phyloP scores from a whole-genome alignment of 352 stramenopile species.

The Pythium folliculosum region DNA sequence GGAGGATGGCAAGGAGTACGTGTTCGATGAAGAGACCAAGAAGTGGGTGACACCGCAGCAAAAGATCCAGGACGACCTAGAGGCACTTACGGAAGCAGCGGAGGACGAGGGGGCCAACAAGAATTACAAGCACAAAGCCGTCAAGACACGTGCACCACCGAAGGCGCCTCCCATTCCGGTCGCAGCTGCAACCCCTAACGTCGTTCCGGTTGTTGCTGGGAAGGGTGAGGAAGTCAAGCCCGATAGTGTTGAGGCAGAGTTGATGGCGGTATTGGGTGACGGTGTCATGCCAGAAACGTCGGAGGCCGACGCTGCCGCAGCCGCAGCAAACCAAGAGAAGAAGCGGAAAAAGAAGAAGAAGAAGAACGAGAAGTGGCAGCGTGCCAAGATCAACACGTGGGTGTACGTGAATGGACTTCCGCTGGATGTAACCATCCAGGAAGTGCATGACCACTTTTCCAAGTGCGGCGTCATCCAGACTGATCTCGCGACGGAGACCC shows the following conservation, averaged over 20 bases:
- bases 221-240: neutral
- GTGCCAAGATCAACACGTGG: constrained; percentile 91
- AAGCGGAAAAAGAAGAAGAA: constrained; percentile 74
- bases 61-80: constrained; percentile 44
- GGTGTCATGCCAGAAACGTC: neutral
- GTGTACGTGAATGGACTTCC: constrained; percentile 96
- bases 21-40: constrained; percentile 40
- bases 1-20: constrained; percentile 42
- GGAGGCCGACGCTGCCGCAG: neutral
- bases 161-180: constrained; percentile 8
- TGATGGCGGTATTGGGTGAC: neutral
- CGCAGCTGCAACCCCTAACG: neutral
- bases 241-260: constrained; percentile 4
- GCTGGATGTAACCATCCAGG: constrained; percentile 89
- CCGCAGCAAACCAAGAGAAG: constrained; percentile 24
- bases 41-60: constrained; percentile 42
- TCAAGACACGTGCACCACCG: constrained; percentile 14
- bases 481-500: constrained; percentile 91
- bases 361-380: constrained; percentile 81
- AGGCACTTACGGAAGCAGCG: constrained; percentile 52
- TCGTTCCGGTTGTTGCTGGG: neutral
- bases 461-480: constrained; percentile 95
- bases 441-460: constrained; percentile 93
- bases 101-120: constrained; percentile 30
- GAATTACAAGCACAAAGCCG: constrained; percentile 42